These are phyloP conservation scores for Stagonosporopsis vannaccii DNA, from an alignment of 2,329 filamentous ascomycete genomes.

Conservation along the genomic window DNA sequence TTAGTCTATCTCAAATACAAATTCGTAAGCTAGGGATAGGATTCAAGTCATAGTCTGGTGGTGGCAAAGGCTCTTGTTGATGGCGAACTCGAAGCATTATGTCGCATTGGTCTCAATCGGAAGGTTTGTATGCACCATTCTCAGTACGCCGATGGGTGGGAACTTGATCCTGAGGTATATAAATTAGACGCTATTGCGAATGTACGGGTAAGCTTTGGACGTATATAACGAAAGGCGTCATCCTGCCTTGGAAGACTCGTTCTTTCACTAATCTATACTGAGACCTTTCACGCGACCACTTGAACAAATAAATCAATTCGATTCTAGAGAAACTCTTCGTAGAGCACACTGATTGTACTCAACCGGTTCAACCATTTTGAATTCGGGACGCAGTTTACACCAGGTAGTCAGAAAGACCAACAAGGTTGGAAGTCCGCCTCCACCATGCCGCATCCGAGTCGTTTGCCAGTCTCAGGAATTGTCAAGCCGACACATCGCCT, in stretches of 20 bases:
- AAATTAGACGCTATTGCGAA: neutral
- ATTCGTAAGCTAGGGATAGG: neutral
- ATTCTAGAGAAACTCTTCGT: no score
- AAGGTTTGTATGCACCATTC: neutral
- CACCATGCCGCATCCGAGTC: neutral
- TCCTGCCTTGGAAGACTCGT: neutral
- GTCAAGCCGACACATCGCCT: neutral
- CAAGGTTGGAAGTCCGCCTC: neutral
- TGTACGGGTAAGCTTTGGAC: neutral
- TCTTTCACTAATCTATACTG: neutral
- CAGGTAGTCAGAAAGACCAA: neutral
- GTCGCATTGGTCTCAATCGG: neutral
- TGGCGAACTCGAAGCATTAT: neutral
- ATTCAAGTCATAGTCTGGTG: neutral
- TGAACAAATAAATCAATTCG: no score
- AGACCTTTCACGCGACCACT: neutral
- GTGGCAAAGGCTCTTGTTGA: neutral
- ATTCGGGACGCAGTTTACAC: neutral
- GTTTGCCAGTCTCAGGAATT: neutral
- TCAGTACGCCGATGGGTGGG: neutral
- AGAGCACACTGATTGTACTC: neutral
- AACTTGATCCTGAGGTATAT: neutral
- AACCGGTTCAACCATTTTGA: neutral
- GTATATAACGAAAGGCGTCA: no score
- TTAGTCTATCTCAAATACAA: neutral